These are phyloP conservation scores for Carex parvula DNA, from an alignment of 176 grass and related monocot species.

Conservation along the genomic window DNA sequence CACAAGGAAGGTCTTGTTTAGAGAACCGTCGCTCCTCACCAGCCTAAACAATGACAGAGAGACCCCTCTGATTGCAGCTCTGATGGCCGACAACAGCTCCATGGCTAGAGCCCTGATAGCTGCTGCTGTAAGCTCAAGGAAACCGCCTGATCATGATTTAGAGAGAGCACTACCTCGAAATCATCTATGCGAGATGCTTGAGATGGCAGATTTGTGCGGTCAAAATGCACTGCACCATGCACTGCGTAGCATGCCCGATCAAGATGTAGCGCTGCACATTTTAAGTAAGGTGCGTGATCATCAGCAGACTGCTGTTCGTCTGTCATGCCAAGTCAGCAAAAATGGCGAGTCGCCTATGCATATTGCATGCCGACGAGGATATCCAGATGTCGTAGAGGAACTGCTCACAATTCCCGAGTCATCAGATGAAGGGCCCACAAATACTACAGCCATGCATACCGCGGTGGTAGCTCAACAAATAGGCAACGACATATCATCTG, in stretches of 20 bases:
- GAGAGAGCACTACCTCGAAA: background rate
- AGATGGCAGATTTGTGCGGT: background rate
- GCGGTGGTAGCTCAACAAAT: background rate
- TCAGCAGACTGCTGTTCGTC: background rate
- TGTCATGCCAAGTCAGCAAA: background rate
- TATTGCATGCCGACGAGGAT: constrained; percentile 10
- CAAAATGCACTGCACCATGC: background rate
- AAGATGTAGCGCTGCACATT: background rate
- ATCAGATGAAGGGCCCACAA: background rate
- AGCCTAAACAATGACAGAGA: background rate
- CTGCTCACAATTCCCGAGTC: background rate
- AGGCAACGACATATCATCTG: background rate
- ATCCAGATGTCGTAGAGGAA: background rate
- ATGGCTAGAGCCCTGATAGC: background rate
- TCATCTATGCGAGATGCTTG: background rate
- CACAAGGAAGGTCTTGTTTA: background rate
- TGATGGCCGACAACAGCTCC: background rate
- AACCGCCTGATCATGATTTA: background rate
- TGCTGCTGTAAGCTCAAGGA: background rate
- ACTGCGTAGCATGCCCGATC: background rate
- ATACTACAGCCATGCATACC: background rate
- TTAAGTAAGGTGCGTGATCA: background rate
- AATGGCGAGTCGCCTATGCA: background rate
- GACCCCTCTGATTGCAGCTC: constrained; percentile 4
- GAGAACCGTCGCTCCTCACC: background rate